Evolutionary conservation across 1,284 basidiomycete species (phyloP).

Genomic region (Rugosomyces carneus): DNA sequence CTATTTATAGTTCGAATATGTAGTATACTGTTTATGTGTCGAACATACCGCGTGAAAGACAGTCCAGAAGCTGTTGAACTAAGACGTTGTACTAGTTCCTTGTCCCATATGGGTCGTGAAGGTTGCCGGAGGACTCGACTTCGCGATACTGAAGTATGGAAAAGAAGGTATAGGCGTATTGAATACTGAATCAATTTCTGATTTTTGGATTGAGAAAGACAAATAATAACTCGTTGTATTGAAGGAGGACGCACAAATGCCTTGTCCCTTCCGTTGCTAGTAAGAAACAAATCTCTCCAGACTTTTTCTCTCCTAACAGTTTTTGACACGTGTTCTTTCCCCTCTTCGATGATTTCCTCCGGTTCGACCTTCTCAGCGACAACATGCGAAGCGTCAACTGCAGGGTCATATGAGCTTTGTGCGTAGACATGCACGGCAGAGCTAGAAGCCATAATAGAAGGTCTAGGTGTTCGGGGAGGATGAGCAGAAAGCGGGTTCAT

Average conservation of each 20-base stretch:
- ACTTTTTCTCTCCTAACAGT: slow-evolving; percentile 56
- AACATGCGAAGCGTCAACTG: slow-evolving; percentile 30
- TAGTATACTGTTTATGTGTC: not conserved
- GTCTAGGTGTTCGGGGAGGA: slow-evolving; percentile 67
- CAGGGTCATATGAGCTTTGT: slow-evolving; percentile 32
- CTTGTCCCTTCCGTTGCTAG: slow-evolving; percentile 74
- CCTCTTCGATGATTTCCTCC: slow-evolving; percentile 33
- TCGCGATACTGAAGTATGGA: slow-evolving; percentile 49
- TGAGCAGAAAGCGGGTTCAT: slow-evolving; percentile 75
- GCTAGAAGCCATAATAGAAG: slow-evolving; percentile 36
- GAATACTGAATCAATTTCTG: slow-evolving; percentile 83
- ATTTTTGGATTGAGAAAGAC: slow-evolving; percentile 1
- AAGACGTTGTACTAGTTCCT: slow-evolving; percentile 51
- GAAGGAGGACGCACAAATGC: slow-evolving; percentile 55
- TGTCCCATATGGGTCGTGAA: slow-evolving; percentile 45
- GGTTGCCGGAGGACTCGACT: slow-evolving; percentile 40
- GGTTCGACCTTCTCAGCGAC: slow-evolving; percentile 30
- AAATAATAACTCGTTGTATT: slow-evolving; percentile 1
- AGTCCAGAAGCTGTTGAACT: slow-evolving; percentile 56
- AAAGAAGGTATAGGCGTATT: slow-evolving; percentile 64
- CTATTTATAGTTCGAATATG: slow-evolving; percentile 30
- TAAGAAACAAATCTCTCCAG: slow-evolving; percentile 70
- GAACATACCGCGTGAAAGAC: slow-evolving; percentile 58
- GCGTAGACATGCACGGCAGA: slow-evolving; percentile 31
- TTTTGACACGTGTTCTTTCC: slow-evolving; percentile 36